These are phyloP conservation scores for Ilyonectria destructans DNA, from an alignment of 2,329 filamentous ascomycete species.

Conservation along the genomic window DNA sequence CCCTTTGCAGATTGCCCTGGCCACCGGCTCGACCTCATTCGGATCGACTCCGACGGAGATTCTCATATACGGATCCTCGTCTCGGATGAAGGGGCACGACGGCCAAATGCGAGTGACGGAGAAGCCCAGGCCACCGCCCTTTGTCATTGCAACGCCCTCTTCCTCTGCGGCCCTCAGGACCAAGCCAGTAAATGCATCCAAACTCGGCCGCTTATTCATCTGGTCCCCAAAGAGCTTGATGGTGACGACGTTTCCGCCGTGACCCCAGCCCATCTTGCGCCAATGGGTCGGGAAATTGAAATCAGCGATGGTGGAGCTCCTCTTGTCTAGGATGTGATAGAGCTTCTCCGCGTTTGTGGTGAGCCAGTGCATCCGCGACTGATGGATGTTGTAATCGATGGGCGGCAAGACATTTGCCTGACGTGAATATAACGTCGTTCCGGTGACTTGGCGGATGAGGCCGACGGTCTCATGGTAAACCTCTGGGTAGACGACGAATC, in stretches of 20 bases:
- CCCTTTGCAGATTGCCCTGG: slow-evolving; percentile 37
- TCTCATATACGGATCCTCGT: slow-evolving; percentile 40
- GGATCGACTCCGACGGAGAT: slow-evolving; percentile 40
- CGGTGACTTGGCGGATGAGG: slow-evolving; percentile 33
- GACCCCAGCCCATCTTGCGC: slow-evolving; percentile 40
- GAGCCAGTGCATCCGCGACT: slow-evolving; percentile 33
- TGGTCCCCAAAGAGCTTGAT: slow-evolving; percentile 34
- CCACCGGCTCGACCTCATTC: slow-evolving; percentile 37
- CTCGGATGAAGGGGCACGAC: slow-evolving; percentile 35
- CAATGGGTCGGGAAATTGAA: slow-evolving; percentile 37
- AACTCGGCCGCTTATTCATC: slow-evolving; percentile 38
- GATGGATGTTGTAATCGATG: slow-evolving; percentile 29
- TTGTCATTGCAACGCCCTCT: slow-evolving; percentile 40
- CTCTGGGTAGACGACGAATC: slow-evolving; percentile 32
- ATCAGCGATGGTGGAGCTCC: slow-evolving; percentile 21
- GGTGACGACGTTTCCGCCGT: slow-evolving; percentile 41
- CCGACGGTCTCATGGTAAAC: slow-evolving; percentile 29
- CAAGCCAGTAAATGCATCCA: slow-evolving; percentile 34
- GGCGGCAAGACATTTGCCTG: slow-evolving; percentile 35
- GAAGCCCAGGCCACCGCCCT: slow-evolving; percentile 39
- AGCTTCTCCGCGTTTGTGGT: slow-evolving; percentile 31
- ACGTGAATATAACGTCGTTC: slow-evolving; percentile 30
- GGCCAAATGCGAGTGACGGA: slow-evolving; percentile 41
- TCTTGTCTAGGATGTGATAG: slow-evolving; percentile 30
- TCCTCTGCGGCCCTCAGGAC: slow-evolving; percentile 37